Base-by-base conservation (phyloP, 2,329 filamentous ascomycete species). In the Mollisiaceae sp. region DNA sequence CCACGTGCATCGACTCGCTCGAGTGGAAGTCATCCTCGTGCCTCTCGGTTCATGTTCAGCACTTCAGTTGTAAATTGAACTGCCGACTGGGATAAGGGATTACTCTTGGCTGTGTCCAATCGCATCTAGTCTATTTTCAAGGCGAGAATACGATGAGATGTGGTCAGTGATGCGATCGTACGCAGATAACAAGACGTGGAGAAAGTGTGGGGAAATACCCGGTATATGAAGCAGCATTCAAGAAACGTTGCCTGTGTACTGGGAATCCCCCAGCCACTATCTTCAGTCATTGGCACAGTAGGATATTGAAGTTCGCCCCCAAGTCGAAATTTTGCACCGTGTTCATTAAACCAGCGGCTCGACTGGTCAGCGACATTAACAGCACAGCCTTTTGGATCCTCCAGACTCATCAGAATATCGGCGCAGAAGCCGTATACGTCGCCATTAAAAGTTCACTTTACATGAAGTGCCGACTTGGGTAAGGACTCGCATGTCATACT, bases 391-490 rank as follows among this genome's bases (percentile, higher is more conserved):
- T 14, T 22, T 22, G 45, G n/a, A 50, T 50, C n/a, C 45, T 50
- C 45, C 20, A 50, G 45, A 50, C 11, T 50, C n/a, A 22, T 4
- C 45, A 50, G 8, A 50, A 50, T 50, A 6, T 50, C 45, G n/a
- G 45, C 45, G 8, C 45, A 11, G 45, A 14, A 22, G n/a, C 45
- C n/a, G 41, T 18, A 43, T n/a, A 50, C 45, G 45, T 50, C 2
- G 45, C 45, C 45, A 50, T 20, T 8, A 20, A 50, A 22, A 50
- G 22, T 24, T 8, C 45, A 50, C 45, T 50, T 50, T 24, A 50
- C 45, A 50, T 50, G n/a, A 50, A 50, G 45, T 50, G n/a, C 45
- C 45, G 45, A 50, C n/a, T 50, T 50, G 18, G 45, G 45, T 11
- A 50, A 50, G 45, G 9, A 50, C 45, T 20, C 45, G 45, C 20